Evolutionary conservation across 192 early-diverging fungal species (phyloP), one percentile per base, ranked within the genome.

Genomic region (Gaertneriomyces sp.): DNA sequence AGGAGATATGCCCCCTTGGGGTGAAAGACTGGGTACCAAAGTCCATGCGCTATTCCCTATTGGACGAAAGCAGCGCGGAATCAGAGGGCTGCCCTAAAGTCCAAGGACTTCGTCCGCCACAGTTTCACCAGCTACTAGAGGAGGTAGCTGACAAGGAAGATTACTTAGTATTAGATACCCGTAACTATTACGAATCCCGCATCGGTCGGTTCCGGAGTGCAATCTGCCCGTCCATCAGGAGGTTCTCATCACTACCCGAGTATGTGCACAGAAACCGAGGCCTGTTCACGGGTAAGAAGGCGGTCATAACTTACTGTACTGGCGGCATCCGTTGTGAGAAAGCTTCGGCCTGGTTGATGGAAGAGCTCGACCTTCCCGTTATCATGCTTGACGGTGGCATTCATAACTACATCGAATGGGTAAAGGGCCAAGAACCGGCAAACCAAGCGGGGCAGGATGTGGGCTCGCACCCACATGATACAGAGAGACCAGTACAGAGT

Each of bases 381-480:
- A 59, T 76, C 50, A 88, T 86, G 85, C 66, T 90, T 5, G 84
- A 90, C 4, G 88, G 88, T 12, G 75, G 75, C 4, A 88, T 90
- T 25, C 88, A 90, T 52, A 83, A 86, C 52, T 90, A 90, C 49
- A 61, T 90, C 5, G 79, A 88, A 58, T 90, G 88, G 88, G 69
- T 76, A 57, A 76, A 80, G 49, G 74, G 78, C 20, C 42, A n/a
- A 0, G 66, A 64, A 42, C 46, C 49, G 17, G 19, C 44, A 39
- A 47, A 33, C 7, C 44, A 8, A 12, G 69, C 59, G 42, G 43
- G 4, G 25, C n/a, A 44, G 8, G n/a, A 51, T 33, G 12, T 61
- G 14, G 9, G n/a, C 11, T 38, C 6, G 58, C 58, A 7, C 64
- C 83, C 8, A 64, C 74, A 44, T 33, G 59, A 8, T 40, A 6